A percentile compares a stretch with the other conserved stretches of the same genome.
Conservation (phyloP, 352 stramenopile genomes). For the Phytophthora palmivora region DNA sequence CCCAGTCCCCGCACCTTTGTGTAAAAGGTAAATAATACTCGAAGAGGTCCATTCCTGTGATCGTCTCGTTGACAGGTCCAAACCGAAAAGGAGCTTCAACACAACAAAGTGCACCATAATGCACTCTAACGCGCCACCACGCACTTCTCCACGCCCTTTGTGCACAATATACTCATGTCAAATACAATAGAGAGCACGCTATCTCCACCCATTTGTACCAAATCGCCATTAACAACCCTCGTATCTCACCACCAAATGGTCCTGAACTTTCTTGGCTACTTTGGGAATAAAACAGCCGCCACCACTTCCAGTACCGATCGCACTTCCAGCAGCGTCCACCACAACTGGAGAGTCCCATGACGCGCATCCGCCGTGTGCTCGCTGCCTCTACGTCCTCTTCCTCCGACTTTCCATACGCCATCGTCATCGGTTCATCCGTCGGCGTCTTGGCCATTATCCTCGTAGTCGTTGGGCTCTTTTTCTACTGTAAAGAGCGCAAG, state of each 20-base stretch:
- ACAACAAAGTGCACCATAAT: too few relatives aligned
- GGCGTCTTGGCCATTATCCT: slow-evolving; percentile 40
- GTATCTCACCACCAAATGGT: slow-evolving; percentile 9
- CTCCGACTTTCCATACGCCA: slow-evolving; percentile 34
- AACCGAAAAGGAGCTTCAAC: slow-evolving; percentile 6
- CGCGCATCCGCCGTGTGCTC: slow-evolving; percentile 8
- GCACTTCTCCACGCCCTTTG: neutral
- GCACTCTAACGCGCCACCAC: too few relatives aligned
- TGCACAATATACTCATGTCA: too few relatives aligned
- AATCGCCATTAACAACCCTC: neutral
- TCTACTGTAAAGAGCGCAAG: slow-evolving; percentile 36
- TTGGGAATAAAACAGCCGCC: slow-evolving; percentile 16
- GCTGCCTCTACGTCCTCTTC: slow-evolving; percentile 3
- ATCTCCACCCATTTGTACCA: neutral
- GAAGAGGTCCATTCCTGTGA: slow-evolving; percentile 15
- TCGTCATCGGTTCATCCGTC: slow-evolving; percentile 39
- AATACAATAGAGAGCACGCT: neutral
- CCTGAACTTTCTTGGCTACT: slow-evolving; percentile 19
- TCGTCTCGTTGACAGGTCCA: slow-evolving; percentile 14
- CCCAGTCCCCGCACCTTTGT: neutral
- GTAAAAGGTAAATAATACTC: neutral
- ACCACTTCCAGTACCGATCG: slow-evolving; percentile 9
- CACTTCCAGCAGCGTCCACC: slow-evolving; percentile 26
- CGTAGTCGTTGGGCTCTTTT: slow-evolving; percentile 26
- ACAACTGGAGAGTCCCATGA: slow-evolving; percentile 17